A percentile compares a stretch with the other conserved stretches of the same genome.
Evolutionary conservation across 2,329 filamentous ascomycete species (phyloP).

Genomic region (Fusarium nodosum): DNA sequence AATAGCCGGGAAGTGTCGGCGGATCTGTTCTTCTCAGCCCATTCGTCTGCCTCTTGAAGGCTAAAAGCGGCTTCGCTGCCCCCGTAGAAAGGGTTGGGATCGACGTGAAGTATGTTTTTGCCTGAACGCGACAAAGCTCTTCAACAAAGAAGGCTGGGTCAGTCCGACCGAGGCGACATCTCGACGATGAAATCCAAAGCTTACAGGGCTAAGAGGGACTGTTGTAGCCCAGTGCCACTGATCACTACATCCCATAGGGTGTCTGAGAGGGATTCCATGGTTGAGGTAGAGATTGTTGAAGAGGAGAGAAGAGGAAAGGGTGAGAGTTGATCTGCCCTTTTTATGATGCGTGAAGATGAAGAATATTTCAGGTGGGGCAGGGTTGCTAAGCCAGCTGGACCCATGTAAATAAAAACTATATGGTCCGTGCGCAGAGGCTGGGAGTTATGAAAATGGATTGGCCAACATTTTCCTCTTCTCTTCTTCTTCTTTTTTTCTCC

Average conservation of each 20-base stretch:
- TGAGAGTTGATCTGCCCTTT: slow-evolving; percentile 30
- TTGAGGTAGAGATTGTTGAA: slow-evolving; percentile 46
- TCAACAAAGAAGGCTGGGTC: slow-evolving; percentile 53
- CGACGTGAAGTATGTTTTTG: slow-evolving; percentile 92
- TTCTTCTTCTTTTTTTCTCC: slow-evolving; percentile 43
- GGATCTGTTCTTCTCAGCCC: slow-evolving; percentile 66
- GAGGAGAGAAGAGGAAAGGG: slow-evolving; percentile 24
- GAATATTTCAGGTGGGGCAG: slow-evolving; percentile 45
- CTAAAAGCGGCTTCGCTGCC: slow-evolving; percentile 87
- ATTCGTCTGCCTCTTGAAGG: slow-evolving; percentile 83
- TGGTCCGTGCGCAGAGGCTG: slow-evolving; percentile 46
- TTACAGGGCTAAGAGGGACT: slow-evolving; percentile 85
- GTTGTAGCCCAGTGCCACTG: slow-evolving; percentile 81
- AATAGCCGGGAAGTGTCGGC: slow-evolving; percentile 47
- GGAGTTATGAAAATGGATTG: slow-evolving; percentile 25
- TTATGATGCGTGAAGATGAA: slow-evolving; percentile 37
- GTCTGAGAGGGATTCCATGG: slow-evolving; percentile 81
- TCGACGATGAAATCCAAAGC: slow-evolving; percentile 56
- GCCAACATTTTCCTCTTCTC: slow-evolving; percentile 50
- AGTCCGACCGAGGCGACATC: slow-evolving; percentile 52
- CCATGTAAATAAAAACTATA: background rate
- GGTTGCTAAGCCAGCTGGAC: slow-evolving; percentile 21
- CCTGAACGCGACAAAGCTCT: slow-evolving; percentile 93
- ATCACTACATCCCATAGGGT: slow-evolving; percentile 85
- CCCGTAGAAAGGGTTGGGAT: slow-evolving; percentile 90